Evolutionary conservation across 2,329 filamentous ascomycete species (phyloP).

Genomic region (Cadophora gregata): DNA sequence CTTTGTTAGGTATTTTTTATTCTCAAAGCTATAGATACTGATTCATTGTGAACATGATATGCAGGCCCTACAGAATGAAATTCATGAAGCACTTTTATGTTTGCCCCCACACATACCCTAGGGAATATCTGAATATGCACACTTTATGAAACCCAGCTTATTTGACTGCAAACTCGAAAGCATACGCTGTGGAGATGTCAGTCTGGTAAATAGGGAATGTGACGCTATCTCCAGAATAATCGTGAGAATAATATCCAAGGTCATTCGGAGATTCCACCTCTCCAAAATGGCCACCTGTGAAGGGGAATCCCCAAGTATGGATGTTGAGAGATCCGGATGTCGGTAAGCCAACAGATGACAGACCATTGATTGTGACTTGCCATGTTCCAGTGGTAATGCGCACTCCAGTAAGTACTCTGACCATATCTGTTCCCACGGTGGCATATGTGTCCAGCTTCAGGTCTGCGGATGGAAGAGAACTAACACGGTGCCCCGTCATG

Average conservation of each 20-base stretch:
- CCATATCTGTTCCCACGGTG: constrained; percentile 30
- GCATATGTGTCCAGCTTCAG: constrained; percentile 34
- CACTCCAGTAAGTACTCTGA: constrained; percentile 34
- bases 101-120: neutral
- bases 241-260: constrained; percentile 43
- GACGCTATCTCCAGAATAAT: constrained; percentile 46
- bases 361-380: constrained; percentile 35
- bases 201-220: constrained; percentile 49
- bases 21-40: neutral
- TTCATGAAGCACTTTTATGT: neutral
- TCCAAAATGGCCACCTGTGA: constrained; percentile 32
- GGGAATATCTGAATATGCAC: neutral
- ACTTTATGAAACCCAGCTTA: neutral
- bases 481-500: constrained; percentile 51
- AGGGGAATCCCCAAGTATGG: constrained; percentile 41
- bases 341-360: constrained; percentile 33
- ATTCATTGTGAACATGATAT: neutral
- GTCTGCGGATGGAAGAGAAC: constrained; percentile 44
- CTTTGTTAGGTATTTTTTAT: neutral
- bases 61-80: neutral
- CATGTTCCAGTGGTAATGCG: constrained; percentile 35
- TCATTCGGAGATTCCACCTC: constrained; percentile 39
- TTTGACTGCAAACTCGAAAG: constrained; percentile 47
- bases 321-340: constrained; percentile 33
- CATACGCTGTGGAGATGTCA: constrained; percentile 47